Percentiles rank a stretch among this genome's conserved stretches.
These are phyloP conservation scores for Sclerotinia spermophila DNA, from an alignment of 2,329 filamentous ascomycete genomes.

Conservation along the genomic window DNA sequence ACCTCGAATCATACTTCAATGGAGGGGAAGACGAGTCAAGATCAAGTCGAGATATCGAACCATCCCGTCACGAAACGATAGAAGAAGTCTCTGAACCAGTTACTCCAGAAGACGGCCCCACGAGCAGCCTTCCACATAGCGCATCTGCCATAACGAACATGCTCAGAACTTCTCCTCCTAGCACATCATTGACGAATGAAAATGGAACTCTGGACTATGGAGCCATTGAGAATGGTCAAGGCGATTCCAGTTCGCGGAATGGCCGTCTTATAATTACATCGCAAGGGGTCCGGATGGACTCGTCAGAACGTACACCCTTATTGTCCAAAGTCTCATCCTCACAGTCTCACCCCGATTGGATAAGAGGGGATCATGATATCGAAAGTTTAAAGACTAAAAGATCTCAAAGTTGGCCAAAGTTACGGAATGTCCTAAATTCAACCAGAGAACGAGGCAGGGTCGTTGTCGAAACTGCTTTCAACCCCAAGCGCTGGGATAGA, in stretches of 20 bases:
- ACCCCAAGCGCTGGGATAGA: constrained; percentile 70
- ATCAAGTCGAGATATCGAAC: constrained; percentile 27
- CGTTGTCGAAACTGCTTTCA: constrained; percentile 40
- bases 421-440: constrained; percentile 28
- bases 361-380: constrained; percentile 34
- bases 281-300: constrained; percentile 27
- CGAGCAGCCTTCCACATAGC: constrained; percentile 37
- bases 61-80: constrained; percentile 48
- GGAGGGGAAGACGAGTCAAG: constrained; percentile 28
- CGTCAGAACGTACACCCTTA: constrained; percentile 35
- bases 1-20: constrained; percentile 33
- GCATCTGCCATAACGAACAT: constrained; percentile 49
- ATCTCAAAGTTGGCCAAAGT: constrained; percentile 32
- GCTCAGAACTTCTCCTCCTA: constrained; percentile 42
- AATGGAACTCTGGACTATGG: constrained; percentile 12
- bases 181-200: constrained; percentile 24
- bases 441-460: constrained; percentile 27
- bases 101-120: constrained; percentile 43
- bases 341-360: constrained; percentile 33
- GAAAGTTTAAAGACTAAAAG: constrained; percentile 30
- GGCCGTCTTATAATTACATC: constrained; percentile 29
- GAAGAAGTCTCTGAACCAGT: constrained; percentile 58
- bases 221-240: constrained; percentile 17
- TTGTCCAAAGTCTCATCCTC: constrained; percentile 26
- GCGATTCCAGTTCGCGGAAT: constrained; percentile 19